phyloP scores from a whole-genome alignment of 495 filamentous ascomycete species.

The Penicillium ochrochloron region DNA sequence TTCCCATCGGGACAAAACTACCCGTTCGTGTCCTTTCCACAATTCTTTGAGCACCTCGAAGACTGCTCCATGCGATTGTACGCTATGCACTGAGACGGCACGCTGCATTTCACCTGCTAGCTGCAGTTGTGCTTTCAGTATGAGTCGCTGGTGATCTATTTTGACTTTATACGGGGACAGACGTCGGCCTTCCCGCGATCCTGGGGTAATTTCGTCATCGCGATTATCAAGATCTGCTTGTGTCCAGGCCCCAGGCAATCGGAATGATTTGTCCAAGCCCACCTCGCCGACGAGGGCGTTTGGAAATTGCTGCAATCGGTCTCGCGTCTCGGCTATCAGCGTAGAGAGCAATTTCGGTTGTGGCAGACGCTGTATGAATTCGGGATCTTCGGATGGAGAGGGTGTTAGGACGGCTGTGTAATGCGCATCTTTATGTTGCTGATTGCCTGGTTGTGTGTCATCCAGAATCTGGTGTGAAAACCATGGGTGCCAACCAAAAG shows the following conservation, averaged over 20 bases:
- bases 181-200: constrained; percentile 76
- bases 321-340: constrained; percentile 67
- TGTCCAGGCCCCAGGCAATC: constrained; percentile 71
- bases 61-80: constrained; percentile 84
- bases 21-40: constrained; percentile 84
- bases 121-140: constrained; percentile 81
- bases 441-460: constrained; percentile 44
- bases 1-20: constrained; percentile 66
- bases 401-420: constrained; percentile 72
- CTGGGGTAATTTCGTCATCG: constrained; percentile 68
- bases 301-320: constrained; percentile 65
- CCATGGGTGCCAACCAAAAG: constrained; percentile 99
- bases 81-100: constrained; percentile 87
- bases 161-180: constrained; percentile 77
- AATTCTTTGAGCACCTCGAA: constrained; percentile 74
- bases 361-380: constrained; percentile 71
- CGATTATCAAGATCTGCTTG: constrained; percentile 54
- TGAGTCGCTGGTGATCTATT: constrained; percentile 73
- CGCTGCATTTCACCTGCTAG: constrained; percentile 82
- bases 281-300: constrained; percentile 84
- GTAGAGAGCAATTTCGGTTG: constrained; percentile 69
- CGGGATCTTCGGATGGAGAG: constrained; percentile 48
- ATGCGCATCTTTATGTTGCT: constrained; percentile 60
- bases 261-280: constrained; percentile 84
- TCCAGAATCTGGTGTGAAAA: constrained; percentile 89